Base-by-base conservation (phyloP, 176 grass and related monocot genomes). In the Secale cereale region DNA sequence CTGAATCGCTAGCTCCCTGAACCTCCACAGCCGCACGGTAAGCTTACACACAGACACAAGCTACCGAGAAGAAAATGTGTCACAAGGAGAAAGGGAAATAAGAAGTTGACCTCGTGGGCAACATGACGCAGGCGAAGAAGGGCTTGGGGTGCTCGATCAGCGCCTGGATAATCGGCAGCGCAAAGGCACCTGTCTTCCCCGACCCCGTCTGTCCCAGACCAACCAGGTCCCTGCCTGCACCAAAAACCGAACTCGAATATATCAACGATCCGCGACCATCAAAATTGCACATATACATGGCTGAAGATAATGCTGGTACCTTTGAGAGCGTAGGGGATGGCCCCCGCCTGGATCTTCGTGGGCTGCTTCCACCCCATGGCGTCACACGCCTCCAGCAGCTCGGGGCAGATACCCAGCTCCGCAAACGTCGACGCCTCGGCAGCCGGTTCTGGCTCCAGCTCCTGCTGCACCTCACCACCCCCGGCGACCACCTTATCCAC, bases 1-100 rank as follows among this genome's bases (percentile, higher is more conserved):
- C 71, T 98, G 95, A 90, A 98, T 98, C 16, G 95, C 92, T 20
- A 98, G 82, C 86, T 98, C 95, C 85, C 95, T 98, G 82, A 40
- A 77, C 50, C 43, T 61, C 29, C 17, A 59, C 2, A 26, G n/a
- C 22, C 9, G 20, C 59, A 26, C 9, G 59, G n/a, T 61, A 61
- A 61, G 59, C 22, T 23, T 0, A n/a, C 59, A 61, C 59, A 61
- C 59, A 60, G 19, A 60, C 57, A 60, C 57, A 60, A 56, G 19
- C 52, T 56, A 56, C 17, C 19, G 19, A 56, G 52, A 56, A 56
- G 52, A 9, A 56, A 56, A 56, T 22, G 52, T 56, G 20, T 8
- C 59, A 61, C 9, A 11, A 25, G n/a, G n/a, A 26, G 10, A 26
- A 61, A 61, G 48, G 52, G n/a, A 1, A 80, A 23, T n/a, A 80